These are phyloP conservation scores for Saturnispora silvae DNA, from an alignment of 805 yeast genomes.

Conservation along the genomic window DNA sequence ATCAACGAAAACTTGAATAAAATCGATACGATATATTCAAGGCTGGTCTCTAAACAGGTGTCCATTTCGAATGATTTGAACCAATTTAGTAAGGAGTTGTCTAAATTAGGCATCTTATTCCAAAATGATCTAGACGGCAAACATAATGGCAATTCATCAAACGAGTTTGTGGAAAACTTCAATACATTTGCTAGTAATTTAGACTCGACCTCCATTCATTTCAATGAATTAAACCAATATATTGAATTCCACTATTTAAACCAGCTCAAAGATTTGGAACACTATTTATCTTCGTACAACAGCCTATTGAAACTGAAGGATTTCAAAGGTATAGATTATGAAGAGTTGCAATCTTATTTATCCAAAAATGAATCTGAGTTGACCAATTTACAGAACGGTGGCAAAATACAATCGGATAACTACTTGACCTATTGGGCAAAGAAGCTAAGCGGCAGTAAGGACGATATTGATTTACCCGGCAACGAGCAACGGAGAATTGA, in stretches of 20 bases:
- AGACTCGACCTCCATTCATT: slow-evolving; percentile 24
- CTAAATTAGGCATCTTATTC: slow-evolving; percentile 41
- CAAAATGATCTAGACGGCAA: slow-evolving; percentile 26
- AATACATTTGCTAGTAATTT: slow-evolving; percentile 32
- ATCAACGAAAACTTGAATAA: slow-evolving; percentile 72
- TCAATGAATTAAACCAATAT: slow-evolving; percentile 27
- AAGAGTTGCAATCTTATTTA: slow-evolving; percentile 72
- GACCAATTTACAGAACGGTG: slow-evolving; percentile 25
- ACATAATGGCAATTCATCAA: slow-evolving; percentile 15
- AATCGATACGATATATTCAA: slow-evolving; percentile 67
- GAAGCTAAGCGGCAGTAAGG: slow-evolving; percentile 35
- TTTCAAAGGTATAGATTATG: slow-evolving; percentile 84
- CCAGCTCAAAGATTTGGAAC: slow-evolving; percentile 77
- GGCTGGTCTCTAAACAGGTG: slow-evolving; percentile 60
- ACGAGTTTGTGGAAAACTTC: slow-evolving; percentile 19
- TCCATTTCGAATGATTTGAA: slow-evolving; percentile 66
- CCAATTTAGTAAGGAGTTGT: slow-evolving; percentile 59
- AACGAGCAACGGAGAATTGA: slow-evolving; percentile 35
- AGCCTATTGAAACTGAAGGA: slow-evolving; percentile 74
- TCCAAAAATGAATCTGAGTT: slow-evolving; percentile 61
- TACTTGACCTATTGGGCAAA: slow-evolving; percentile 29
- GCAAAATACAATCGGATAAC: slow-evolving; percentile 29
- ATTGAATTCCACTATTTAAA: slow-evolving; percentile 76
- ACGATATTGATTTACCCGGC: slow-evolving; percentile 20
- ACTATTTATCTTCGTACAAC: slow-evolving; percentile 57